Evolutionary conservation across 2,329 filamentous ascomycete genomes (phyloP).

Genomic region (Penicillium hordei): DNA sequence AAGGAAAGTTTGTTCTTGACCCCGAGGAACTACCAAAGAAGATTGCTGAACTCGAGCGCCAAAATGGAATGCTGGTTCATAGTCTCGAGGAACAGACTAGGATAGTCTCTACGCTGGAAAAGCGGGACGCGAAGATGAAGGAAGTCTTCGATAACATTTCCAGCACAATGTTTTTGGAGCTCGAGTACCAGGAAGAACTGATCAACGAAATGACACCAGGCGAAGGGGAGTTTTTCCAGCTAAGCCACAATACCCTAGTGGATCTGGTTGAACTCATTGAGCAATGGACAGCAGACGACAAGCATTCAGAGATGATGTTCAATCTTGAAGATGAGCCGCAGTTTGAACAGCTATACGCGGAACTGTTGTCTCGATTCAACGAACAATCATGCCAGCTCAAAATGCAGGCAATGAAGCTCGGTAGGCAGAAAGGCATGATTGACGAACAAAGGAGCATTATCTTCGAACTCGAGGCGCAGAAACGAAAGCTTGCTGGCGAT

Average conservation of each 20-base stretch:
- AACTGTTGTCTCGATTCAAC: not conserved
- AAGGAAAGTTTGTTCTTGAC: too few species aligned
- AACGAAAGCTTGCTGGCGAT: not conserved
- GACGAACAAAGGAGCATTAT: not conserved
- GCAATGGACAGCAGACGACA: not conserved
- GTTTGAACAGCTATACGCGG: not conserved
- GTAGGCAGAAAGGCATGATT: not conserved
- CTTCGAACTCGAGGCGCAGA: not conserved
- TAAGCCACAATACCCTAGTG: not conserved
- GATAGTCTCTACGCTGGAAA: not conserved
- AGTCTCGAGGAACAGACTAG: not conserved
- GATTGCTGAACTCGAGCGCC: not conserved
- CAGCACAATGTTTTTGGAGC: not conserved
- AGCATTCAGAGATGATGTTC: not conserved
- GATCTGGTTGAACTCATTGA: not conserved
- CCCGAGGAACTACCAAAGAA: not conserved
- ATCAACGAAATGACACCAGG: not conserved
- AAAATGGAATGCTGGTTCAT: not conserved
- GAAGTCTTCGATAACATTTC: not conserved
- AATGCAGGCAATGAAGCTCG: not conserved
- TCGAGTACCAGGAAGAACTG: slow-evolving; percentile 1
- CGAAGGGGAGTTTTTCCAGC: not conserved
- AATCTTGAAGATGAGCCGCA: not conserved
- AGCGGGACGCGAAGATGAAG: not conserved
- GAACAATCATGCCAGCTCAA: not conserved